Evolutionary conservation across 768 basidiomycete genomes (phyloP).

Genomic region (Xanthoconium stramineum): DNA sequence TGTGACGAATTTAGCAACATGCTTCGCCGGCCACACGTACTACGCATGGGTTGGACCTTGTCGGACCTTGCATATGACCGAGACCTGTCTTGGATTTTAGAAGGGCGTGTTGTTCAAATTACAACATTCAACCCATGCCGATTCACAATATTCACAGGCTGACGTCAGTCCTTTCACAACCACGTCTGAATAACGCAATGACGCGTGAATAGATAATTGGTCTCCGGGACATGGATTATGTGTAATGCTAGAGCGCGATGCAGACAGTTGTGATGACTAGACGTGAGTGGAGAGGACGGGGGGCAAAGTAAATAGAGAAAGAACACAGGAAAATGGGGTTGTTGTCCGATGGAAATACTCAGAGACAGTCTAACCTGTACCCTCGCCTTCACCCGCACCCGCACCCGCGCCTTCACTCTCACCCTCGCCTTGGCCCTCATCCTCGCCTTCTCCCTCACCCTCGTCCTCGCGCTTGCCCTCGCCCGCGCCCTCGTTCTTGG

Average conservation of each 20-base stretch:
- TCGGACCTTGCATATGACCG: constrained; percentile 11
- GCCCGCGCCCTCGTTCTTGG: constrained; percentile 15
- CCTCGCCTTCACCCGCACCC: neutral
- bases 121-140: neutral
- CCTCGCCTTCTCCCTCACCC: too few relatives aligned
- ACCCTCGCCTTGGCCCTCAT: too few relatives aligned
- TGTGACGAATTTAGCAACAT: constrained; percentile 14
- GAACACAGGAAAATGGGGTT: neutral
- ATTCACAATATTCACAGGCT: constrained; percentile 1
- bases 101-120: constrained; percentile 11
- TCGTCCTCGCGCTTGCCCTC: too few relatives aligned
- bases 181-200: constrained; percentile 2
- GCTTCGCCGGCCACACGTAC: neutral
- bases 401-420: constrained; percentile 17
- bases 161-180: constrained; percentile 5
- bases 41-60: neutral
- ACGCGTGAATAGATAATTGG: constrained; percentile 10
- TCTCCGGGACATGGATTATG: constrained; percentile 1
- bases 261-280: neutral
- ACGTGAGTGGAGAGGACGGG: neutral
- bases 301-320: constrained; percentile 9
- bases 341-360: neutral
- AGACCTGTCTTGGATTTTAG: constrained; percentile 4
- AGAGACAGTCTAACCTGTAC: constrained; percentile 7
- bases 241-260: constrained; percentile 7